Base-by-base conservation (phyloP, 495 filamentous ascomycete species). In the Trichoderma gamsii region DNA sequence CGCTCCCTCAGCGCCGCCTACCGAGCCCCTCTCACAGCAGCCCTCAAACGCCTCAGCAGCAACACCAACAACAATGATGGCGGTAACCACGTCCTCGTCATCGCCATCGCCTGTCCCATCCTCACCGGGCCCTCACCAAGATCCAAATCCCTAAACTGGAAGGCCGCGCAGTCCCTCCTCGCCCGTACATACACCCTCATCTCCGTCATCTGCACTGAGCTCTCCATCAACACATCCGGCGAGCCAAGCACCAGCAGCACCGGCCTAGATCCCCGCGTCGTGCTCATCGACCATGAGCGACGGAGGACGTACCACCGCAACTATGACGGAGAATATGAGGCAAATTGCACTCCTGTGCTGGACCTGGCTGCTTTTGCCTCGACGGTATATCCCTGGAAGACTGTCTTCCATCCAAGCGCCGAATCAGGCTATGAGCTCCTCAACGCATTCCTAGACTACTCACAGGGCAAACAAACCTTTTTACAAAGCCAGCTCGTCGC, bases 131-230 rank as follows among this genome's bases (percentile, higher is more conserved):
- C 71, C 51, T 77, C 67, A 52, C 23, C 71, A 16, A 71, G 72
- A 78, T 86, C 71, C 78, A 88, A 76, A 79, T 85, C 71, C 73
- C 78, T 78, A 68, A 86, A 68, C 85, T 92, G 79, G 79, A 76
- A 70, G 66, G 77, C 83, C 32, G 81, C 89, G 11, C 92, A 97
- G 78, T 77, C 79, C 38, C 81, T 93, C 16, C 74, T 98, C 27
- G 90, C 90, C 25, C 85, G 84, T 65, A 72, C 97, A 68, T 98
- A 98, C 82, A 87, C 85, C 71, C 81, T 98, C 56, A 79, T 95
- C 72, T 85, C 87, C 46, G 78, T 87, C 65, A 78, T 92, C 32
- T 89, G 86, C 68, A 82, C 88, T 46, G 82, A 87, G 69, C 77
- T 86, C 15, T 79, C 79, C 8, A 78, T 82, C 79, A 88, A 74